Base-by-base conservation (phyloP, 2,329 filamentous ascomycete species). In the Rhytidhysteron rufulum region DNA sequence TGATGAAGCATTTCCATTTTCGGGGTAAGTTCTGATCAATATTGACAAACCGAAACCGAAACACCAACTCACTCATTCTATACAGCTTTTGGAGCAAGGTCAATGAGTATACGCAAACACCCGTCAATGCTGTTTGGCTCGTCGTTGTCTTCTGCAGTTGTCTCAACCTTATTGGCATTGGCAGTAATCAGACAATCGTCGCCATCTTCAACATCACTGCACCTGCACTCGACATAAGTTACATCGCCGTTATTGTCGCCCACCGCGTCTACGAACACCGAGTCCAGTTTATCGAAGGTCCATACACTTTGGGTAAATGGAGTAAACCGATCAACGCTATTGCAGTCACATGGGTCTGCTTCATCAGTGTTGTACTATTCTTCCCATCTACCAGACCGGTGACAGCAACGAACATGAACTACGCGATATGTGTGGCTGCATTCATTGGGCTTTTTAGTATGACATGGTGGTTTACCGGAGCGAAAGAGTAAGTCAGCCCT, bases 51-150 rank as follows among this genome's bases (percentile, higher is more conserved):
- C n/a, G n/a, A n/a, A n/a, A n/a, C n/a, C n/a, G n/a, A n/a, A n/a
- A n/a, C n/a, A n/a, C n/a, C n/a, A n/a, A n/a, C n/a, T n/a, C n/a
- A n/a, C n/a, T n/a, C 24, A n/a, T 10, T 34, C 34, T 39, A 5
- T 3, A 37, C 39, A 77, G 73, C 8, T 70, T 73, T 51, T 74
- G 77, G 61, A 69, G 72, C 31, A 71, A 69, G 45, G 66, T 82
- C 38, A 79, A 80, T 49, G 44, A 52, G 7, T 51, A 63, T 35
- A 83, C 79, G 0, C 66, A 74, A 11, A 83, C 80, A 0, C 80
- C 80, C 0, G 67, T 83, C 40, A 77, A 82, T 44, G 74, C 78
- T 2, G 80, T 83, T 40, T 83, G 79, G 79, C 74, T 82, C 35
- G 77, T 82, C 32, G 79, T 82, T 2, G 51, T 72, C 44, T 79